These are phyloP conservation scores for Nicotiana obtusifolia DNA, from an alignment of 257 asterid species.

Conservation along the genomic window DNA sequence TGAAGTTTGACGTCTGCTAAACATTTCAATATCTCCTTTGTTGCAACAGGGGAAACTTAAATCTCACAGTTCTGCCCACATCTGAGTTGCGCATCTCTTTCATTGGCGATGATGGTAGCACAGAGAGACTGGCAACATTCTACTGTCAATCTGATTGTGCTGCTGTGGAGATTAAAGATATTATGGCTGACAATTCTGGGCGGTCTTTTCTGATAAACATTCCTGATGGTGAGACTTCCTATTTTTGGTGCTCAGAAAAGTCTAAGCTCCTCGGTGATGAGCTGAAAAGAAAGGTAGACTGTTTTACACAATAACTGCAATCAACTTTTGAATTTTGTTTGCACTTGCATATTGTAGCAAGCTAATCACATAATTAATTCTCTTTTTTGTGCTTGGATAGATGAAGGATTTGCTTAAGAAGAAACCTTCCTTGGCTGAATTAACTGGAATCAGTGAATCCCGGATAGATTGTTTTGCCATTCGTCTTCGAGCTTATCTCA, in stretches of 20 bases:
- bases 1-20: neutral
- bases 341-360: neutral
- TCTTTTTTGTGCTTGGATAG: conserved; percentile 28
- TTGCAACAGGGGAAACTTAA: conserved; percentile 52
- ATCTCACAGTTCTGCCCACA: conserved; percentile 75
- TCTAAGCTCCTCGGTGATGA: conserved; percentile 69
- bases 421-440: conserved; percentile 74
- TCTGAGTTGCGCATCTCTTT: conserved; percentile 79
- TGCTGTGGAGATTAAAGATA: conserved; percentile 48
- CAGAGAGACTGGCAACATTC: conserved; percentile 63
- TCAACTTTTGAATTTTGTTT: neutral
- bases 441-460: conserved; percentile 77
- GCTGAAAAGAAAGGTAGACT: conserved; percentile 66
- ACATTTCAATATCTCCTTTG: neutral
- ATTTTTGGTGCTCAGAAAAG: conserved; percentile 81
- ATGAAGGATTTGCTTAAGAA: conserved; percentile 71
- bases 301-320: neutral
- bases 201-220: conserved; percentile 63
- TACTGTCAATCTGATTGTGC: conserved; percentile 33
- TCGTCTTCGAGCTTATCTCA: conserved; percentile 70
- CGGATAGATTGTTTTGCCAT: conserved; percentile 71
- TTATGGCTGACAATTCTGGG: conserved; percentile 70
- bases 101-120: conserved; percentile 77
- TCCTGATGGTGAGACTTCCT: conserved; percentile 35
- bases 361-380: neutral